Evolutionary conservation across 2,329 filamentous ascomycete species (phyloP), one percentile per base, ranked within the genome.

Genomic region (Fusarium nygamai): DNA sequence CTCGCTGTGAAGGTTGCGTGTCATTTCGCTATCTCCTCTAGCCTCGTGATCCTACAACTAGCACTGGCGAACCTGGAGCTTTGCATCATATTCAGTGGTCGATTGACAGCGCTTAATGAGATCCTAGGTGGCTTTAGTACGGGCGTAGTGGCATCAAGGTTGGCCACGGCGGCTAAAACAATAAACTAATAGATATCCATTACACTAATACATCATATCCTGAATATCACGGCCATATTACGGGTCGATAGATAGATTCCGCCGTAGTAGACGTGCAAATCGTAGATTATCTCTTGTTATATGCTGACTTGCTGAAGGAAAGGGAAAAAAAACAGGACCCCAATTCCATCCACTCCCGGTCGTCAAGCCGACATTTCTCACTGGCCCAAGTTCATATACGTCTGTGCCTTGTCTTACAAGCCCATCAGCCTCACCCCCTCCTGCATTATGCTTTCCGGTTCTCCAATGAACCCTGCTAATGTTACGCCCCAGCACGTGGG

Each of bases 401-500:
- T n/a, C 39, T 39, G n/a, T 50, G 51, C 57, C 44, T 58, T 47
- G 63, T 43, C 46, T 58, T 50, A 31, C 41, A 60, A n/a, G 41
- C 44, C 63, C 56, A 43, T 22, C 53, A 36, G 27, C 36, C 46
- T 59, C 48, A 34, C 31, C 50, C 33, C 34, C 33, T 58, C 43
- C 61, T 51, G 31, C 41, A 33, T 57, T 46, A 56, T 59, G 41
- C 8, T 53, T 50, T 24, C 59, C 36, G 34, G 61, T 44, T 44
- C 53, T 33, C 51, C 24, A 43, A 56, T 33, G 19, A 62, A 39
- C 41, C 58, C 58, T 65, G 44, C 31, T 34, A 41, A 44, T 51
- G 38, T 59, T 39, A 36, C 29, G 31, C 51, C 47, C 36, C 62
- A 50, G 29, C 68, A 74, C 61, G 63, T 72, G 60, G 64, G 53